A percentile compares a stretch with the other conserved stretches of the same genome.
These are phyloP conservation scores for Iris macrosiphon DNA, from an alignment of 106 monocot species.

Conservation along the genomic window DNA sequence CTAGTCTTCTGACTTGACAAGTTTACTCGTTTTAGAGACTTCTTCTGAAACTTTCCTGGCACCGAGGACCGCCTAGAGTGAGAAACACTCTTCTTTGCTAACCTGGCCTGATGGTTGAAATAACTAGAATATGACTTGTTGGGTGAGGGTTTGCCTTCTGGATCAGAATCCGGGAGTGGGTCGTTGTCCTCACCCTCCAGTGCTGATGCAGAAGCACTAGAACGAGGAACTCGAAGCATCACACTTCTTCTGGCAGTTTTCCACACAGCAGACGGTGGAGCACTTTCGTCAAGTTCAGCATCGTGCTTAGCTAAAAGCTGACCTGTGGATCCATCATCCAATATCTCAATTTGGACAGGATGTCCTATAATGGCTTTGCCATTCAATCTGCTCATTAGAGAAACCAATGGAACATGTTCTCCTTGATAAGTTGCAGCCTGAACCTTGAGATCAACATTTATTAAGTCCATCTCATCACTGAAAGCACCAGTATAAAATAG, in stretches of 20 bases:
- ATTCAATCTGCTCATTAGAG: slow-evolving; percentile 80
- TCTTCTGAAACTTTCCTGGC: slow-evolving; percentile 28
- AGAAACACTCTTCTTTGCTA: slow-evolving; percentile 20
- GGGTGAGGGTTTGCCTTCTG: slow-evolving; percentile 13
- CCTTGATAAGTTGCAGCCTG: slow-evolving; percentile 62
- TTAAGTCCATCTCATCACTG: slow-evolving; percentile 17
- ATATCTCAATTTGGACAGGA: slow-evolving; percentile 59
- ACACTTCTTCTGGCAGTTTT: slow-evolving; percentile 65
- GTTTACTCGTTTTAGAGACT: slow-evolving; percentile 22
- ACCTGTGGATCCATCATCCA: slow-evolving; percentile 55
- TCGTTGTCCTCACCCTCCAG: slow-evolving; percentile 27
- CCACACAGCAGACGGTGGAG: slow-evolving; percentile 38
- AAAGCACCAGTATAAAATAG: slow-evolving; percentile 13
- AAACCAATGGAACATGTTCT: slow-evolving; percentile 80
- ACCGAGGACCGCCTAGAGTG: not conserved
- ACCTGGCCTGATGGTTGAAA: slow-evolving; percentile 13
- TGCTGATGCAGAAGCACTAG: slow-evolving; percentile 25
- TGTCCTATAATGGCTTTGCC: slow-evolving; percentile 90
- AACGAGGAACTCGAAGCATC: slow-evolving; percentile 65
- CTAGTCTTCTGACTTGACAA: slow-evolving; percentile 42
- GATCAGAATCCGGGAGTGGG: slow-evolving; percentile 12
- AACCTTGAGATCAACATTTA: slow-evolving; percentile 76
- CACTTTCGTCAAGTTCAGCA: slow-evolving; percentile 25
- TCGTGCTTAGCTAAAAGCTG: slow-evolving; percentile 14
- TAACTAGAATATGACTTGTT: slow-evolving; percentile 16